Percentiles rank a stretch among this genome's conserved stretches.
Conservation (phyloP, 1,139 yeast genomes). For the Taiozyma sp. region DNA sequence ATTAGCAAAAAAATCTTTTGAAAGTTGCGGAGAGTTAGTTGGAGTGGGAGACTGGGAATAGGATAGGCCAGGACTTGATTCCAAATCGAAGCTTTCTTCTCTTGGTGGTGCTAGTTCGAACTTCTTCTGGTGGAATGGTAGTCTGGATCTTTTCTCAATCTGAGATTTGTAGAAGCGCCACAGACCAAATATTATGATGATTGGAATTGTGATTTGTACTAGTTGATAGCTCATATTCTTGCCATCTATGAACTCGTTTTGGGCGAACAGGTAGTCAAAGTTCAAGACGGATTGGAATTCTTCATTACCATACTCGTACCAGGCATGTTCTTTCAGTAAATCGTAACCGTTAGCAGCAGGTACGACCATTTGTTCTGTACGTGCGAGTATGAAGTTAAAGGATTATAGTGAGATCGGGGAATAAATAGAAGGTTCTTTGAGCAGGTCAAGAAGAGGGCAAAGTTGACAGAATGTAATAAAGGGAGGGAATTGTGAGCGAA, state of each 20-base stretch:
- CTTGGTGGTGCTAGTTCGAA: background rate
- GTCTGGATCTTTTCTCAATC: background rate
- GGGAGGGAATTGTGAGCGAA: background rate
- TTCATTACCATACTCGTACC: conserved; percentile 13
- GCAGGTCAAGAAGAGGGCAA: background rate
- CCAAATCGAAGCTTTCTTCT: conserved; percentile 1
- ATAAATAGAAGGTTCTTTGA: background rate
- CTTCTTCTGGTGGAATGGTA: background rate
- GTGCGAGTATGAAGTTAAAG: background rate
- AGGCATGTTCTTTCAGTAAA: conserved; percentile 18
- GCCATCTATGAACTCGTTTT: conserved; percentile 1
- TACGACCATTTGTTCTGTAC: conserved; percentile 13
- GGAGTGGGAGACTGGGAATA: conserved; percentile 6
- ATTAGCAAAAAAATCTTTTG: background rate
- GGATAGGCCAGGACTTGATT: conserved; percentile 5
- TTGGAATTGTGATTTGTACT: background rate
- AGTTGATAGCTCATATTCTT: background rate
- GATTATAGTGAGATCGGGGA: background rate
- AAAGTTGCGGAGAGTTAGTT: conserved; percentile 1
- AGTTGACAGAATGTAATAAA: background rate
- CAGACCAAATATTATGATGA: background rate
- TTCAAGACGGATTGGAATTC: conserved; percentile 11
- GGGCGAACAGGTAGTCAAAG: conserved; percentile 14
- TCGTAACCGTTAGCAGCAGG: conserved; percentile 15
- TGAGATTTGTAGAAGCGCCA: background rate